A percentile compares a stretch with the other conserved stretches of the same genome.
phyloP scores from a whole-genome alignment of 2,329 filamentous ascomycete species.

The Xenosphaeropsis pyriputrescens region DNA sequence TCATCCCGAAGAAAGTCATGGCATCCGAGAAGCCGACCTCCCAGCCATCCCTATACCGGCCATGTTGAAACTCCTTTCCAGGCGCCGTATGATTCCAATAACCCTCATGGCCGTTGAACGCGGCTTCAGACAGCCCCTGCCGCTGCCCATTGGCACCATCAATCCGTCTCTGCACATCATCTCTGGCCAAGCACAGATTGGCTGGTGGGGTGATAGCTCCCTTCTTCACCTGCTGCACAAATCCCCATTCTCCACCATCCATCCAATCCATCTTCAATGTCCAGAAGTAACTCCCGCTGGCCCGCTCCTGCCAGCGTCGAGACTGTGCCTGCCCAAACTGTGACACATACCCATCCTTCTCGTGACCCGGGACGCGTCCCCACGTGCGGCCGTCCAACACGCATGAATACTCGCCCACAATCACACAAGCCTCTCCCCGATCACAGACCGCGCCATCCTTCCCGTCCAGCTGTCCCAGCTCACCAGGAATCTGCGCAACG shows the following conservation, averaged over 20 bases:
- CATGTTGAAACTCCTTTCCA: constrained; percentile 32
- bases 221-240: constrained; percentile 32
- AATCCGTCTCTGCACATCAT: constrained; percentile 21
- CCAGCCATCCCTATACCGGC: constrained; percentile 39
- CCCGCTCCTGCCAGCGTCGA: constrained; percentile 28
- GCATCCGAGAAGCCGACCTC: constrained; percentile 40
- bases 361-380: constrained; percentile 26
- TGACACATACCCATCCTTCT: constrained; percentile 24
- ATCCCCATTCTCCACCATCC: constrained; percentile 46
- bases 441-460: constrained; percentile 31
- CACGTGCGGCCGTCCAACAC: constrained; percentile 36
- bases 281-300: constrained; percentile 42
- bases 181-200: constrained; percentile 19
- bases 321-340: constrained; percentile 33
- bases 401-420: constrained; percentile 44
- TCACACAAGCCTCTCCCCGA: constrained; percentile 30
- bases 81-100: constrained; percentile 33
- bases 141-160: constrained; percentile 23
- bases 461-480: constrained; percentile 27
- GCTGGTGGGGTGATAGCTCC: constrained; percentile 24
- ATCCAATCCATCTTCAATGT: constrained; percentile 47
- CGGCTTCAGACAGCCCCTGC: constrained; percentile 19
- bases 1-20: constrained; percentile 30
- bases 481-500: constrained; percentile 25
- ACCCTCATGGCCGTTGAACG: constrained; percentile 25